Evolutionary conservation across 2,329 filamentous ascomycete species (phyloP).

Genomic region (Fusarium paranaense): DNA sequence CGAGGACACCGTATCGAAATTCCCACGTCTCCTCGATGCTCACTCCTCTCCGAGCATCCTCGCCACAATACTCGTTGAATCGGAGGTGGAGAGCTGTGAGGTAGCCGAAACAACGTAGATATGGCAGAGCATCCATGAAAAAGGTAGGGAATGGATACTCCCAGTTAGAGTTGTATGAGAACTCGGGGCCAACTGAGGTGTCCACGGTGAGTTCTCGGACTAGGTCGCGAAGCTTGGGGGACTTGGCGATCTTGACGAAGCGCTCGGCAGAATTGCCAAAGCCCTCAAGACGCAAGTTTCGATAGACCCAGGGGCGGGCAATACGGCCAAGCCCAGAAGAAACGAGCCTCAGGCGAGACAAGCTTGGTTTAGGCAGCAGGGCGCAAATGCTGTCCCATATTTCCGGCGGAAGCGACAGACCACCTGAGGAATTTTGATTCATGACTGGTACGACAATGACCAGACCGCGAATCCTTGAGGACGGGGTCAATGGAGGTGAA

Average conservation of each 20-base stretch:
- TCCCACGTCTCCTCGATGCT: not conserved
- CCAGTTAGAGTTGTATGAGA: not conserved
- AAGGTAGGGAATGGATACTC: not conserved
- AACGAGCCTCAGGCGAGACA: slow-evolving; percentile 4
- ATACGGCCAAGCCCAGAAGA: not conserved
- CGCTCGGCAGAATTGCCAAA: slow-evolving; percentile 1
- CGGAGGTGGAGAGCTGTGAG: slow-evolving; percentile 10
- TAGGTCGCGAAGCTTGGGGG: slow-evolving; percentile 12
- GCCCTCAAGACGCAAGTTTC: not conserved
- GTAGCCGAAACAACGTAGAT: slow-evolving; percentile 5
- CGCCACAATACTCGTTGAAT: not conserved
- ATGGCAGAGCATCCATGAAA: slow-evolving; percentile 22
- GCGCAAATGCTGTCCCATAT: slow-evolving; percentile 20
- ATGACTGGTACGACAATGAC: not conserved
- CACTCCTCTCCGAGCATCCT: slow-evolving; percentile 24
- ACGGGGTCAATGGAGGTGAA: not conserved
- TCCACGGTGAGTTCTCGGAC: slow-evolving; percentile 26
- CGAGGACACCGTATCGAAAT: not conserved
- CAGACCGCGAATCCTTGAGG: not conserved
- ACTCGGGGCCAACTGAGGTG: slow-evolving; percentile 14
- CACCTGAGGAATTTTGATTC: not conserved
- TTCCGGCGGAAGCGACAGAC: not conserved
- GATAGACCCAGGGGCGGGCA: not conserved
- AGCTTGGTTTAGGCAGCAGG: not conserved
- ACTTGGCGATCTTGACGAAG: slow-evolving; percentile 25